A percentile compares a stretch with the other conserved stretches of the same genome.
Conservation (phyloP, 83 land plant species). For the Diphasiastrum complanatum region DNA sequence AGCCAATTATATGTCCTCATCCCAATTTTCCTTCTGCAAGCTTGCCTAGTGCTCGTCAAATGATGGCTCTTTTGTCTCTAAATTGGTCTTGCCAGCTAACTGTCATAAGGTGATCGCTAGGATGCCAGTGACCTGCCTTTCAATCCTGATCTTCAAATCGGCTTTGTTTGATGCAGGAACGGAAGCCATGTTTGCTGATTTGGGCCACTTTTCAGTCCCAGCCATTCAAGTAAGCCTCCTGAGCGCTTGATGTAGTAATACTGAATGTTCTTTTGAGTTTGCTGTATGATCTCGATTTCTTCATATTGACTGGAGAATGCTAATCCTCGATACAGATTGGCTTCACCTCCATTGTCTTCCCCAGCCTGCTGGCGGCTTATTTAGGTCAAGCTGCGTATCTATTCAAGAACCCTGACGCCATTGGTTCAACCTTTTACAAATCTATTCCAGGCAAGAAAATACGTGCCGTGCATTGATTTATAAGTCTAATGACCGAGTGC, state of each 20-base stretch:
- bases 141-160: too few relatives aligned
- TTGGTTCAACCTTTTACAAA: slow-evolving; percentile 12
- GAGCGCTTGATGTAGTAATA: too few relatives aligned
- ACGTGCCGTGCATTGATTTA: not conserved
- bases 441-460: slow-evolving; percentile 26
- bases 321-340: slow-evolving; percentile 19
- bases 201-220: slow-evolving; percentile 32
- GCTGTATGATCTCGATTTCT: too few relatives aligned
- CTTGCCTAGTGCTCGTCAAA: too few relatives aligned
- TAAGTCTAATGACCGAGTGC: not conserved
- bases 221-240: not conserved
- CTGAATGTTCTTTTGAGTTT: too few relatives aligned
- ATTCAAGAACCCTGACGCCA: not conserved
- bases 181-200: slow-evolving; percentile 40
- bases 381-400: slow-evolving; percentile 35
- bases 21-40: too few relatives aligned
- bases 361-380: slow-evolving; percentile 20
- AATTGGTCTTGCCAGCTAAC: too few relatives aligned
- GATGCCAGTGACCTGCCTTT: too few relatives aligned
- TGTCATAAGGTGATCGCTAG: too few relatives aligned
- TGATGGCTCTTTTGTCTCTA: too few relatives aligned
- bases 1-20: too few relatives aligned
- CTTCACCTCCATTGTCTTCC: slow-evolving; percentile 20
- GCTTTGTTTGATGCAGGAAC: slow-evolving; percentile 24
- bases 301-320: not conserved